Percentiles rank a stretch among this genome's conserved stretches.
Conservation (phyloP, 225 moss, liverwort and hornwort genomes). For the Marchantia polymorpha region DNA sequence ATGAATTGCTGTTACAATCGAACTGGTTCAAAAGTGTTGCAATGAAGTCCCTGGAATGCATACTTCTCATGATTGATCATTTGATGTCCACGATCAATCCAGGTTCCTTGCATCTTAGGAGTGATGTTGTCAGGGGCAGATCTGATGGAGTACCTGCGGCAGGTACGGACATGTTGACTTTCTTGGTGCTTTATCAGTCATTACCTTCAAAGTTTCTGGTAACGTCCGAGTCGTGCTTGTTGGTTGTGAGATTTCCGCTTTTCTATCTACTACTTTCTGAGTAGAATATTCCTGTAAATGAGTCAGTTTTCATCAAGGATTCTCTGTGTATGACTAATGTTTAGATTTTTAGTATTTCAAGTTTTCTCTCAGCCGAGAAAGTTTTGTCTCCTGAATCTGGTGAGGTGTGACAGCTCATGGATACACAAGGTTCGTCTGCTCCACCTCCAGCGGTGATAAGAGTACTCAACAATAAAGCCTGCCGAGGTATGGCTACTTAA, state of each 20-base stretch:
- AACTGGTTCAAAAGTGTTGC: no score
- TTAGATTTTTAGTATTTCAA: not conserved
- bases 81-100: slow-evolving; percentile 10
- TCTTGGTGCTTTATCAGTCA: not conserved
- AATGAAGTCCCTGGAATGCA: no score
- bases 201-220: not conserved
- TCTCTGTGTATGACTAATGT: not conserved
- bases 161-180: slow-evolving; percentile 48
- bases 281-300: no score
- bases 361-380: not conserved
- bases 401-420: slow-evolving; percentile 60
- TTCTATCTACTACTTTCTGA: not conserved
- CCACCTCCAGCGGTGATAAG: slow-evolving; percentile 90
- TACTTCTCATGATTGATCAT: not conserved
- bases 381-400: not conserved
- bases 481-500: slow-evolving; percentile 58
- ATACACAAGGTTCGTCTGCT: slow-evolving; percentile 81
- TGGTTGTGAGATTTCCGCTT: not conserved
- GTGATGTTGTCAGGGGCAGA: slow-evolving; percentile 70
- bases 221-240: not conserved
- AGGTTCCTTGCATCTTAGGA: slow-evolving; percentile 90
- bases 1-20: not conserved
- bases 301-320: no score
- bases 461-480: slow-evolving; percentile 90
- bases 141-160: slow-evolving; percentile 81